Percentiles rank a stretch among this genome's conserved stretches.
These are phyloP conservation scores for Trichosporon sp. DNA, from an alignment of 1,284 basidiomycete species.

Conservation along the genomic window DNA sequence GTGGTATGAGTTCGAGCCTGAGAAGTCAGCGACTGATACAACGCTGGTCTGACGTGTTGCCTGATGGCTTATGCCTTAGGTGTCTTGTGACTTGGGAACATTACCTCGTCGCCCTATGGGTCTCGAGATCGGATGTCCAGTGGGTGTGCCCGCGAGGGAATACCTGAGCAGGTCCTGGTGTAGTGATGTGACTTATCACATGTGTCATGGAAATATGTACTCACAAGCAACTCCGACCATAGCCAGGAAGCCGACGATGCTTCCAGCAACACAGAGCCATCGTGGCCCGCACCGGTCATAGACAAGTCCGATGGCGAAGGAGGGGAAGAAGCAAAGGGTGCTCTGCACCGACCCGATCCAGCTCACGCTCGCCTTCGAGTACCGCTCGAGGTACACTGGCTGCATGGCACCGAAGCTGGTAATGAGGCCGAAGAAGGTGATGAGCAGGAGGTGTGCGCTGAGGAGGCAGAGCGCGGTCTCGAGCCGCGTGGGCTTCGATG, in stretches of 20 bases:
- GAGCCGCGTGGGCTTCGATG: not conserved
- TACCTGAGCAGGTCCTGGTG: too few species aligned
- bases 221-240: slow-evolving; percentile 25
- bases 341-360: slow-evolving; percentile 23
- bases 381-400: not conserved
- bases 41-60: slow-evolving; percentile 12
- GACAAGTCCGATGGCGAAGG: slow-evolving; percentile 17
- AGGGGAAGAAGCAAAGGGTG: slow-evolving; percentile 20
- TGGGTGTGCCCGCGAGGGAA: too few species aligned
- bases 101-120: not conserved
- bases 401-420: not conserved
- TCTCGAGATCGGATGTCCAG: slow-evolving; percentile 11
- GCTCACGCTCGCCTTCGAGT: not conserved
- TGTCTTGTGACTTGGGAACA: too few species aligned
- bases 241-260: slow-evolving; percentile 12
- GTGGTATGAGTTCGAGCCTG: slow-evolving; percentile 33
- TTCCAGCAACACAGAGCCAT: slow-evolving; percentile 19
- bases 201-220: too few species aligned
- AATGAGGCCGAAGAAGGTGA: not conserved
- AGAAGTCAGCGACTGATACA: slow-evolving; percentile 23
- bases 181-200: too few species aligned
- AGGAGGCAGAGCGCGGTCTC: not conserved
- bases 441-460: not conserved
- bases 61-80: too few species aligned
- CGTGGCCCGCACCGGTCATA: slow-evolving; percentile 26